Evolutionary conservation across 1,284 basidiomycete species (phyloP).

Genomic region (Peniophora sp.): DNA sequence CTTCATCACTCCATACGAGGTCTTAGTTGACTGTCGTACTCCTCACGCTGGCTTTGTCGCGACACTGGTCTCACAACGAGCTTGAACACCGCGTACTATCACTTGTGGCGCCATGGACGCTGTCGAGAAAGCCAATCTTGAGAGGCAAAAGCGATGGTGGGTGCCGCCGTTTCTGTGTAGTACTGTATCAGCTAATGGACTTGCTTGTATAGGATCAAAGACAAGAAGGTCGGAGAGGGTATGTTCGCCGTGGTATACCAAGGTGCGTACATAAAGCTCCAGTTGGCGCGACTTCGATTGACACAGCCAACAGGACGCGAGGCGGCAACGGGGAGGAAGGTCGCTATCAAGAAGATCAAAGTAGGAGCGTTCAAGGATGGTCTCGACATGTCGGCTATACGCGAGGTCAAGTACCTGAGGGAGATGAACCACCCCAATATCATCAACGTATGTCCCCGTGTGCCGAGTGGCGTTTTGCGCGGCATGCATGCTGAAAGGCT

Average conservation of each 20-base stretch:
- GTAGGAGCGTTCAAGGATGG: slow-evolving; percentile 97
- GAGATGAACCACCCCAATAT: slow-evolving; percentile 94
- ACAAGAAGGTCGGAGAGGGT: slow-evolving; percentile 90
- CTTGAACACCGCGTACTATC: too few species aligned
- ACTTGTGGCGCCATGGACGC: slow-evolving; percentile 48
- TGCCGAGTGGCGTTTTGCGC: neutral
- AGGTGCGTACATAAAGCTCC: slow-evolving; percentile 40
- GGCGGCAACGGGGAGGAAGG: slow-evolving; percentile 60
- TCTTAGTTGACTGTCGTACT: too few species aligned
- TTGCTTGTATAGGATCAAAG: slow-evolving; percentile 55
- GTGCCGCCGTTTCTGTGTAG: slow-evolving; percentile 8
- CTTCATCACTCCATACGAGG: too few species aligned
- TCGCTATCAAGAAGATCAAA: slow-evolving; percentile 99
- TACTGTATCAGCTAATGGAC: neutral
- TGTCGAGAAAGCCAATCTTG: slow-evolving; percentile 66
- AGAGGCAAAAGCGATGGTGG: slow-evolving; percentile 64
- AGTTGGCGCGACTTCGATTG: neutral
- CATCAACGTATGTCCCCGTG: slow-evolving; percentile 63
- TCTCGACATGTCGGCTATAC: slow-evolving; percentile 96
- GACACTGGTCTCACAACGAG: too few species aligned
- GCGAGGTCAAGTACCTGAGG: slow-evolving; percentile 95
- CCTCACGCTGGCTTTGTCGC: too few species aligned
- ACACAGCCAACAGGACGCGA: slow-evolving; percentile 46
- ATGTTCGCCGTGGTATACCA: slow-evolving; percentile 96
- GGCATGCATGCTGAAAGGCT: neutral